A percentile compares a stretch with the other conserved stretches of the same genome.
Evolutionary conservation across 768 basidiomycete genomes (phyloP).

Genomic region (Rossbeevera mucosa): DNA sequence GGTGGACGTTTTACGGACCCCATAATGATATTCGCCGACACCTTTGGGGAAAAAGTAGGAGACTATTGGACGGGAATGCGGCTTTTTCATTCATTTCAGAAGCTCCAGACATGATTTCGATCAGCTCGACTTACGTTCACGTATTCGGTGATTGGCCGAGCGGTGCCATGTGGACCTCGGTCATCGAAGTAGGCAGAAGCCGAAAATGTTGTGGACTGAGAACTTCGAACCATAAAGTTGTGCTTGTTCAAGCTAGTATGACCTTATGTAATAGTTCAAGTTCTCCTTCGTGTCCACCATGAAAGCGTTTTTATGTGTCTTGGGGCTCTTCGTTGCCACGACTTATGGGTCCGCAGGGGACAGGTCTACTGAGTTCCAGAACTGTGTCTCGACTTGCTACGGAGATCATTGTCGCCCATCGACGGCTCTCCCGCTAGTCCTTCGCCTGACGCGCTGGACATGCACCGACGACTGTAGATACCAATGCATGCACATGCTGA

Average conservation of each 20-base stretch:
- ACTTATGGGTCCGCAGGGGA: constrained; percentile 30
- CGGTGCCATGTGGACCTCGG: constrained; percentile 62
- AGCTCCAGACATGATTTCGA: neutral
- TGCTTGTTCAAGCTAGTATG: no score
- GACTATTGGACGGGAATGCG: constrained; percentile 64
- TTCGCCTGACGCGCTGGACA: constrained; percentile 77
- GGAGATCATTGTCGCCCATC: constrained; percentile 10
- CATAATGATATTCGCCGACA: constrained; percentile 95
- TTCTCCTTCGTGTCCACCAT: constrained; percentile 3
- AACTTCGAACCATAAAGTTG: constrained; percentile 38
- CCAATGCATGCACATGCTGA: constrained; percentile 77
- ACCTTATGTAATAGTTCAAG: constrained; percentile 17
- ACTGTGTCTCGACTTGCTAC: constrained; percentile 35
- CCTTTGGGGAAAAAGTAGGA: constrained; percentile 96
- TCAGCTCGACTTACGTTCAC: constrained; percentile 54
- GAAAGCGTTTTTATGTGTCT: constrained; percentile 13
- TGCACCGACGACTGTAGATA: constrained; percentile 89
- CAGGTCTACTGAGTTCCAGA: constrained; percentile 32
- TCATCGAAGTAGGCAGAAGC: constrained; percentile 72
- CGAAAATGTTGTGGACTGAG: constrained; percentile 58
- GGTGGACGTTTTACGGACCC: constrained; percentile 64
- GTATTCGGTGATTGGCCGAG: constrained; percentile 75
- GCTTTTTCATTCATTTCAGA: constrained; percentile 25
- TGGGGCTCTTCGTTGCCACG: constrained; percentile 10
- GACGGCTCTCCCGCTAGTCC: constrained; percentile 45